Conservation (phyloP, 1,284 basidiomycete genomes). For the Thelephora terrestris region DNA sequence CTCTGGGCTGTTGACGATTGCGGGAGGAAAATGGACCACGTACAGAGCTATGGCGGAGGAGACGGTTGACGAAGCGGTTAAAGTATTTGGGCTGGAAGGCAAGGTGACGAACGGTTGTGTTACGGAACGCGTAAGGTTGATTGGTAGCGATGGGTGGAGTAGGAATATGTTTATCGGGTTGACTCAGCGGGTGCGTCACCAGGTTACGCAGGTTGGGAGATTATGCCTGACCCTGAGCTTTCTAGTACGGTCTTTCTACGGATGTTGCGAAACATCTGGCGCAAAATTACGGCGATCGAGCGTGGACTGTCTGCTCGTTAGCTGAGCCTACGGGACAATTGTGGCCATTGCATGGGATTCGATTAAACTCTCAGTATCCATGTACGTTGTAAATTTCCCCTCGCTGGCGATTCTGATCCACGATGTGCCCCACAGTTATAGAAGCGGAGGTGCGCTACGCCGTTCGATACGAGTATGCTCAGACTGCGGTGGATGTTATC, state of each 20-base stretch:
- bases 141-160: slow-evolving; percentile 94
- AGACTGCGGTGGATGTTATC: slow-evolving; percentile 86
- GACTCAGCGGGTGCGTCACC: slow-evolving; percentile 62
- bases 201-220: background rate
- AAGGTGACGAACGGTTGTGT: slow-evolving; percentile 58
- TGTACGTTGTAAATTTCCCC: slow-evolving; percentile 35
- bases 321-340: slow-evolving; percentile 67
- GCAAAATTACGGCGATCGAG: slow-evolving; percentile 92
- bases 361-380: slow-evolving; percentile 71
- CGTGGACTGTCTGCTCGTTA: slow-evolving; percentile 87
- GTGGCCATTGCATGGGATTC: slow-evolving; percentile 82
- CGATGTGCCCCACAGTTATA: slow-evolving; percentile 42
- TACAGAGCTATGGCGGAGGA: slow-evolving; percentile 96
- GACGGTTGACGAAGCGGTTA: slow-evolving; percentile 83
- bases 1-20: slow-evolving; percentile 86
- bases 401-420: slow-evolving; percentile 2
- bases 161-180: slow-evolving; percentile 96
- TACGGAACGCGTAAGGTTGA: slow-evolving; percentile 73
- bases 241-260: slow-evolving; percentile 77
- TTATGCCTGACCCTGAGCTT: slow-evolving; percentile 3
- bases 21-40: slow-evolving; percentile 98
- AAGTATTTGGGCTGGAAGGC: slow-evolving; percentile 60
- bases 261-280: slow-evolving; percentile 92
- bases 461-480: slow-evolving; percentile 83
- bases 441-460: slow-evolving; percentile 94